phyloP scores from a whole-genome alignment of 768 basidiomycete species.

The Naematelia aurantialba region DNA sequence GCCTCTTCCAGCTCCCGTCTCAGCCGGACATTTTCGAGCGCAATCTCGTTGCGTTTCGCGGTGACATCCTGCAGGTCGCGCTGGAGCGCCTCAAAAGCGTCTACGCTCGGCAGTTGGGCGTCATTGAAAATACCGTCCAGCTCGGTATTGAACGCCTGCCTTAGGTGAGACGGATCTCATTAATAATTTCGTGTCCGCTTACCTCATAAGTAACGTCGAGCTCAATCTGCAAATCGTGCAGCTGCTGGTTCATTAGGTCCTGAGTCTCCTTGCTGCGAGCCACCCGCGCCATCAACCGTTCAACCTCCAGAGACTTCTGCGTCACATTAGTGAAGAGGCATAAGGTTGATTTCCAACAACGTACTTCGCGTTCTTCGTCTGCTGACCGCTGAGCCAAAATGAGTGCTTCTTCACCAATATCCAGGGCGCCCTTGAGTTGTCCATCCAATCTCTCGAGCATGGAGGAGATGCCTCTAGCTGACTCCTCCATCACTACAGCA shows the following conservation, averaged over 20 bases:
- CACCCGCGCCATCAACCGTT: constrained; percentile 62
- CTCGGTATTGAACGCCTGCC: constrained; percentile 88
- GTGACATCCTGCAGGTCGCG: constrained; percentile 71
- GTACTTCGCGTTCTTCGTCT: constrained; percentile 16
- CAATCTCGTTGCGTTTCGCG: constrained; percentile 66
- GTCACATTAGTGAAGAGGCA: constrained; percentile 1
- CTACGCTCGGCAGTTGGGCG: constrained; percentile 71
- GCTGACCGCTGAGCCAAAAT: constrained; percentile 12
- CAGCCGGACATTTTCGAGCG: constrained; percentile 75
- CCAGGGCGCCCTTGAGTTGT: constrained; percentile 17
- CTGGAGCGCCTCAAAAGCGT: constrained; percentile 76
- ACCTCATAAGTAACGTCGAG: constrained; percentile 94
- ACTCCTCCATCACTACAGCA: constrained; percentile 31
- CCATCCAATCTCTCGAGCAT: constrained; percentile 34
- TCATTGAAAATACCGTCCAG: constrained; percentile 87
- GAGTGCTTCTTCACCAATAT: constrained; percentile 19
- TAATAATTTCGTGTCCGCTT: constrained; percentile 26
- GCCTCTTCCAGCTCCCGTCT: constrained; percentile 27
- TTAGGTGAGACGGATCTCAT: constrained; percentile 3
- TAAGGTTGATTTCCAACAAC: constrained; percentile 3
- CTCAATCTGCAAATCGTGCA: constrained; percentile 73
- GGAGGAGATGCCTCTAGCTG: constrained; percentile 17
- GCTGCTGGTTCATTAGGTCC: constrained; percentile 71
- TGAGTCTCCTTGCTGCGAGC: constrained; percentile 63
- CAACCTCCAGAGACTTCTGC: constrained; percentile 64